phyloP scores from a whole-genome alignment of 2,329 filamentous ascomycete genomes.

The Rugonectria rugulosa region DNA sequence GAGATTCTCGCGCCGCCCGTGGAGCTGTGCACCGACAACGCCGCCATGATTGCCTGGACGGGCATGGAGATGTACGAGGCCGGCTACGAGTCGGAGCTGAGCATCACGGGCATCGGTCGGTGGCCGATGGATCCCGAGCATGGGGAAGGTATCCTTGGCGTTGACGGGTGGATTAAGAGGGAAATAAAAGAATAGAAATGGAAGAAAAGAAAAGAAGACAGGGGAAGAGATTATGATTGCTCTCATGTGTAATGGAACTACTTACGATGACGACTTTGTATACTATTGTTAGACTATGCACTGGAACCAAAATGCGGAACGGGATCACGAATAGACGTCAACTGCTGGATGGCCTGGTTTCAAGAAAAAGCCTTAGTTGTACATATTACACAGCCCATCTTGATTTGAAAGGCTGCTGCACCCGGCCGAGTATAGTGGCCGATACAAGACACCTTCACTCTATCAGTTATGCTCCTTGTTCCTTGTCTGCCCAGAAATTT shows the following conservation, averaged over 20 bases:
- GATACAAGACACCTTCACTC: conserved; percentile 29
- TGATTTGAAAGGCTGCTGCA: conserved; percentile 15
- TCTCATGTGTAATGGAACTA: too few species aligned
- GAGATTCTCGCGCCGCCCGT: conserved; percentile 77
- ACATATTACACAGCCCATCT: conserved; percentile 38
- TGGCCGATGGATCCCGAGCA: conserved; percentile 78
- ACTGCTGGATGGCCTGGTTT: conserved; percentile 19
- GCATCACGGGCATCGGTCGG: conserved; percentile 66
- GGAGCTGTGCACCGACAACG: conserved; percentile 89
- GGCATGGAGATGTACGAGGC: conserved; percentile 90
- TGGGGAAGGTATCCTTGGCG: conserved; percentile 68
- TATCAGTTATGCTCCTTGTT: conserved; percentile 26
- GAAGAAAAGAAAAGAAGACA: background rate
- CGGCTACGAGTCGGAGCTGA: conserved; percentile 72
- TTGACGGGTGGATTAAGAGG: conserved; percentile 54
- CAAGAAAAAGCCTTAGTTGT: conserved; percentile 40
- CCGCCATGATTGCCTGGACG: conserved; percentile 96
- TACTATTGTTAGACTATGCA: conserved; percentile 24
- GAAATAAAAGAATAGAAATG: conserved; percentile 1
- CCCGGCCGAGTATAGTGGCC: conserved; percentile 1
- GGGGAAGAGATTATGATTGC: background rate
- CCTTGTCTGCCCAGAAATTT: conserved; percentile 8
- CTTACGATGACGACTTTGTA: conserved; percentile 6
- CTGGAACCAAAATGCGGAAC: background rate
- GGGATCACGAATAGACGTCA: conserved; percentile 11